These are phyloP conservation scores for Ascosphaera apis DNA, from an alignment of 2,329 filamentous ascomycete species.

Conservation along the genomic window DNA sequence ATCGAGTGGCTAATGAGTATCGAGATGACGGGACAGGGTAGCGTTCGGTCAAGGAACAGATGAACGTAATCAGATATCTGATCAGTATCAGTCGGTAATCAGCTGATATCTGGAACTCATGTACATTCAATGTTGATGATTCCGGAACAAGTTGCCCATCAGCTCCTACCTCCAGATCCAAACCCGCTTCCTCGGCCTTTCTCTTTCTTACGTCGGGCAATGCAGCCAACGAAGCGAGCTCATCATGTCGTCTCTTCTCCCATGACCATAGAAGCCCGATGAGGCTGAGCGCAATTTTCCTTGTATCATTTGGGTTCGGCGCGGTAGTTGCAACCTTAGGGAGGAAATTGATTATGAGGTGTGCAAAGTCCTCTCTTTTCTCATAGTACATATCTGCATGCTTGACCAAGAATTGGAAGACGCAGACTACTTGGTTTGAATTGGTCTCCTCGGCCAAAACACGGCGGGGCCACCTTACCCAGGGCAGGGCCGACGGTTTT, in stretches of 20 bases:
- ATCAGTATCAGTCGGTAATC: slow-evolving; percentile 56
- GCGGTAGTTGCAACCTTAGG: slow-evolving; percentile 60
- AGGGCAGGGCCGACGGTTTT: slow-evolving; percentile 46
- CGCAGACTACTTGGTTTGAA: slow-evolving; percentile 83
- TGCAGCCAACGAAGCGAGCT: slow-evolving; percentile 31
- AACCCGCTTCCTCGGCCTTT: slow-evolving; percentile 40
- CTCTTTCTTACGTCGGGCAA: slow-evolving; percentile 57
- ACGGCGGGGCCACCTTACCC: slow-evolving; percentile 73
- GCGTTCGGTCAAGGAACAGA: slow-evolving; percentile 68
- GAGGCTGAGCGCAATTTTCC: slow-evolving; percentile 73
- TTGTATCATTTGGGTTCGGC: slow-evolving; percentile 67
- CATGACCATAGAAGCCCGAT: slow-evolving; percentile 81
- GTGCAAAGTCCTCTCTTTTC: slow-evolving; percentile 71
- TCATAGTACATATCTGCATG: slow-evolving; percentile 91
- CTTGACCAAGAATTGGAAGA: slow-evolving; percentile 87
- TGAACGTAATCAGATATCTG: slow-evolving; percentile 90
- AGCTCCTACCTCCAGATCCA: not conserved
- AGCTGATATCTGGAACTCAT: slow-evolving; percentile 45
- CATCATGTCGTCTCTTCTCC: slow-evolving; percentile 63
- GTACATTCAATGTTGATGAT: slow-evolving; percentile 2
- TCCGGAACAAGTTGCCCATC: not conserved
- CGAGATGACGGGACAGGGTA: slow-evolving; percentile 54
- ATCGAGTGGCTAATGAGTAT: slow-evolving; percentile 3
- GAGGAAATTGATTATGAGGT: slow-evolving; percentile 69
- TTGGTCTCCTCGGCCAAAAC: slow-evolving; percentile 88